phyloP scores from a whole-genome alignment of 208 protist genomes.

The Acanthamoeba royreba region DNA sequence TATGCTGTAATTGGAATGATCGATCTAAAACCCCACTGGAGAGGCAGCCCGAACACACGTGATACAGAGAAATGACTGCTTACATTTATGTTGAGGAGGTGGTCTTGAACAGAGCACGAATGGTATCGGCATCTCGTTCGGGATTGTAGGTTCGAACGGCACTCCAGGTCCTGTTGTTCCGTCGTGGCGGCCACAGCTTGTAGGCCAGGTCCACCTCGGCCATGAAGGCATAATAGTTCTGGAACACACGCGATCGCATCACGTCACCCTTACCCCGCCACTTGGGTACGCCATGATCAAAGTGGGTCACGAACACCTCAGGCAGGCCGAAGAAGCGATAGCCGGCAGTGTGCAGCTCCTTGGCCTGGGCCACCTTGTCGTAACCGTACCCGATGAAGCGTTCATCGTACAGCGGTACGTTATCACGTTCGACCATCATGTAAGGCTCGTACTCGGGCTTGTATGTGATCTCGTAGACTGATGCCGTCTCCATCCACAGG shows the following conservation, averaged over 20 bases:
- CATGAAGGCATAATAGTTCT: background rate
- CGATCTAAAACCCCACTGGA: no score
- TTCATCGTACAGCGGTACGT: background rate
- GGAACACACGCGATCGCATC: background rate
- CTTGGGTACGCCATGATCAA: background rate
- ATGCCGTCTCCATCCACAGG: background rate
- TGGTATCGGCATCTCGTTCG: background rate
- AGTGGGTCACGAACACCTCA: background rate
- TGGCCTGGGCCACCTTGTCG: background rate
- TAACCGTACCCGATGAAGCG: constrained; percentile 9
- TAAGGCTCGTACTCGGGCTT: constrained; percentile 6
- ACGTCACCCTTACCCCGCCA: background rate
- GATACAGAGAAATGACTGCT: no score
- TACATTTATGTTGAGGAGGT: no score
- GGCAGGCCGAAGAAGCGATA: background rate
- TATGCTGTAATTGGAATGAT: no score
- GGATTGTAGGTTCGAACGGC: background rate
- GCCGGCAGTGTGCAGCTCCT: background rate
- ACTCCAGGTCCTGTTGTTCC: background rate
- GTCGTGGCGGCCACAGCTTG: background rate
- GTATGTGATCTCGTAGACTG: background rate
- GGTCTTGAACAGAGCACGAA: background rate
- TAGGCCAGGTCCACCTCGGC: background rate
- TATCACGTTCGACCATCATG: background rate
- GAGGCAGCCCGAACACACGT: no score